These are phyloP conservation scores for Betula pendula DNA, from an alignment of 306 rosid species.

Conservation along the genomic window DNA sequence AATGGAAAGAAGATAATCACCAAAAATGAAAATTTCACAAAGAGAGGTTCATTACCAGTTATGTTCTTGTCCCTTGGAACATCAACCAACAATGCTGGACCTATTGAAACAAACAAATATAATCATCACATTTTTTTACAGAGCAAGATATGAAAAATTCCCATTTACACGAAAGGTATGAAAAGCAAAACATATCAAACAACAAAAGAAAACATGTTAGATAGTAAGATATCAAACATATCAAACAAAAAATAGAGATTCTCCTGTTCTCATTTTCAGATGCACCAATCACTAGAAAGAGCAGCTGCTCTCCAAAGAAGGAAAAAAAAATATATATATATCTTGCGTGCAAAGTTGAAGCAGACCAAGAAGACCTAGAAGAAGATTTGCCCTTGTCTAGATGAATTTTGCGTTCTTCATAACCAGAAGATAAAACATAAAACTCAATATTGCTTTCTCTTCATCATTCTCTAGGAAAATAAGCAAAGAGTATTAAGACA, in stretches of 20 bases:
- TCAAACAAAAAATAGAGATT: neutral
- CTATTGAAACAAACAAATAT: constrained; percentile 41
- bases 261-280: neutral
- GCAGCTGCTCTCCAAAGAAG: neutral
- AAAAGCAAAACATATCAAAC: neutral
- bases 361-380: neutral
- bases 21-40: neutral
- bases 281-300: neutral
- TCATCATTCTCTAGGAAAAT: neutral
- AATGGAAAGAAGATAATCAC: neutral
- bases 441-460: neutral
- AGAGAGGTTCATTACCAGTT: constrained; percentile 51
- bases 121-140: neutral
- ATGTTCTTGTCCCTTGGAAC: constrained; percentile 78
- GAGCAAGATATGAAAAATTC: neutral
- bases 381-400: neutral
- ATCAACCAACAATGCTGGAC: constrained; percentile 75
- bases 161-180: neutral
- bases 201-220: neutral
- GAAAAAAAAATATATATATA: neutral
- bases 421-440: neutral
- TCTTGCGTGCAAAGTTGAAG: neutral
- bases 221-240: neutral
- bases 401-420: neutral
- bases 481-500: neutral